Conservation (phyloP, 1,284 basidiomycete genomes). For the Sporisorium scitamineum region DNA sequence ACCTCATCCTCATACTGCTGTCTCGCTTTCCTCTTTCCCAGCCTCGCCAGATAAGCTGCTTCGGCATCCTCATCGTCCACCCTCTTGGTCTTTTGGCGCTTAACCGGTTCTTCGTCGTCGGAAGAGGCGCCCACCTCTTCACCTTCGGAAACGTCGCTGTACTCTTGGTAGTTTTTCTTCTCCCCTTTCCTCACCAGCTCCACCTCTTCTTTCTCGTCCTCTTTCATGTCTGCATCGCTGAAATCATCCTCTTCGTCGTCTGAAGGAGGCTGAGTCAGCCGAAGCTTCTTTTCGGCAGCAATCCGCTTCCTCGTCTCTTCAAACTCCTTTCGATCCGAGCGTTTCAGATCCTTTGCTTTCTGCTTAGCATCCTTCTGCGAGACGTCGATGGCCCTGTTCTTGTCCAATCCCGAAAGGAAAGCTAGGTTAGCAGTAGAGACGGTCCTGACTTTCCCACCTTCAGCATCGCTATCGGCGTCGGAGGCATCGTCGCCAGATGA, state of each 20-base stretch:
- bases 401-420: constrained; percentile 31
- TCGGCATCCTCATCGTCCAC: constrained; percentile 44
- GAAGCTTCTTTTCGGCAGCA: constrained; percentile 70
- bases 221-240: constrained; percentile 71
- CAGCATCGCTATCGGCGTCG: constrained; percentile 2
- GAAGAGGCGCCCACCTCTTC: constrained; percentile 36
- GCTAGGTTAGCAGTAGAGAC: constrained; percentile 42
- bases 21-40: constrained; percentile 46
- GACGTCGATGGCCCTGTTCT: constrained; percentile 28
- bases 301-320: constrained; percentile 26
- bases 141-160: constrained; percentile 49
- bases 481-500: constrained; percentile 15
- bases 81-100: constrained; percentile 20
- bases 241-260: constrained; percentile 30
- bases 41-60: constrained; percentile 43
- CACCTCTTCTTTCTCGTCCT: constrained; percentile 71
- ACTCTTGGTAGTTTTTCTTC: constrained; percentile 45
- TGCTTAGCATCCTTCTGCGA: constrained; percentile 46
- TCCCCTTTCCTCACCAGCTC: constrained; percentile 9
- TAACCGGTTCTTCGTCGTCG: constrained; percentile 12
- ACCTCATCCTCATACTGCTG: constrained; percentile 32
- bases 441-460: constrained; percentile 19
- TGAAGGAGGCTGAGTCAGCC: constrained; percentile 77
- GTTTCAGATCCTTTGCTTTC: constrained; percentile 37
- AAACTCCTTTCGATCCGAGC: constrained; percentile 27